phyloP scores from a whole-genome alignment of 805 yeast species.

The Lachancea lanzarotensis region DNA sequence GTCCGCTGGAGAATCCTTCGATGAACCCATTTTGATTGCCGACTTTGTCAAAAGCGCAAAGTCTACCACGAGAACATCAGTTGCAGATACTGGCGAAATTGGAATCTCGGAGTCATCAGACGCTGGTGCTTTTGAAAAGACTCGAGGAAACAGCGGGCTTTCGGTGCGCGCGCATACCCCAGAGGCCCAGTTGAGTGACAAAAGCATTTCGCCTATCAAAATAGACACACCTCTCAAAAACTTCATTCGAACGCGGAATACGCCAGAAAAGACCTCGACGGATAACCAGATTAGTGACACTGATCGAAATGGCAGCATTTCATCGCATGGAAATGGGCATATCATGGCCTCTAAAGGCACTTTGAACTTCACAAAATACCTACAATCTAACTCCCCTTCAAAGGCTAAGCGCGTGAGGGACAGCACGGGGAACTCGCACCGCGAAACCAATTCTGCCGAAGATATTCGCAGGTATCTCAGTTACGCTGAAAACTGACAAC shows the following conservation, averaged over 20 bases:
- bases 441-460: constrained; percentile 10
- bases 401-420: neutral
- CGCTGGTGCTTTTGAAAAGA: neutral
- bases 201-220: constrained; percentile 15
- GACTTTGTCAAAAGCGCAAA: constrained; percentile 9
- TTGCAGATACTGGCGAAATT: neutral
- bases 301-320: neutral
- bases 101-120: neutral
- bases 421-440: constrained; percentile 11
- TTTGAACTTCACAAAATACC: constrained; percentile 15
- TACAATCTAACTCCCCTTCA: constrained; percentile 7
- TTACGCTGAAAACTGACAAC: constrained; percentile 21
- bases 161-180: neutral
- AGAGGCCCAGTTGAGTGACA: neutral
- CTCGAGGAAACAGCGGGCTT: neutral
- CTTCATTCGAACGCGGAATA: constrained; percentile 17
- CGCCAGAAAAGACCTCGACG: constrained; percentile 11
- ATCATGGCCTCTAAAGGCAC: constrained; percentile 14
- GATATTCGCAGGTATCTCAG: constrained; percentile 23
- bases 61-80: neutral
- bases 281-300: neutral
- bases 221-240: constrained; percentile 24
- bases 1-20: constrained; percentile 12
- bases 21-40: constrained; percentile 21
- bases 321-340: neutral